A percentile compares a stretch with the other conserved stretches of the same genome.
These are phyloP conservation scores for Sugiyamaella japonica DNA, from an alignment of 1,139 yeast genomes.

Conservation along the genomic window DNA sequence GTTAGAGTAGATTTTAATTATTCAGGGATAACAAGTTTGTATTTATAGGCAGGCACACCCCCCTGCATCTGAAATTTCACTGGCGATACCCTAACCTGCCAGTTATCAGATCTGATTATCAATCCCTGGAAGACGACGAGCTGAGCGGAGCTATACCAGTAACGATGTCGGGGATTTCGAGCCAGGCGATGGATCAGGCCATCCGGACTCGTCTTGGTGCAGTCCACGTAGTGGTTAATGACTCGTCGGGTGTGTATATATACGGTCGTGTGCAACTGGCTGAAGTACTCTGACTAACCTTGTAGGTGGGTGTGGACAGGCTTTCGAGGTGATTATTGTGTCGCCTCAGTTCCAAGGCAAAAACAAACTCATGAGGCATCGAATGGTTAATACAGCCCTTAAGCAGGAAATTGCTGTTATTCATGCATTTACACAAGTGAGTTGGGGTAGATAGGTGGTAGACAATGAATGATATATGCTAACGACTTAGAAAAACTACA, in stretches of 20 bases:
- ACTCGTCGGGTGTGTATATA: conserved; percentile 40
- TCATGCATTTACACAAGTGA: conserved; percentile 94
- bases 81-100: background rate
- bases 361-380: conserved; percentile 81
- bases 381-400: conserved; percentile 76
- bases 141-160: background rate
- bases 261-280: background rate
- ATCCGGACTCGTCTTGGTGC: conserved; percentile 41
- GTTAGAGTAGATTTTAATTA: background rate
- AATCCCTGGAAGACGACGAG: background rate
- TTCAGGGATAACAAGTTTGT: background rate
- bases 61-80: background rate
- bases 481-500: conserved; percentile 21
- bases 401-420: conserved; percentile 80
- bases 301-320: conserved; percentile 81
- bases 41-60: background rate
- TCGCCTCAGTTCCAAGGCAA: conserved; percentile 75
- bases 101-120: conserved; percentile 13
- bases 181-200: conserved; percentile 34
- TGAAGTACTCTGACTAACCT: too few relatives aligned
- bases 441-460: conserved; percentile 37
- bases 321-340: conserved; percentile 78
- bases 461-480: background rate
- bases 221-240: conserved; percentile 41
- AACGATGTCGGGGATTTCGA: conserved; percentile 12